Percentiles rank a stretch among this genome's conserved stretches.
These are phyloP conservation scores for Dryas drummondii DNA, from an alignment of 306 rosid genomes.

Conservation along the genomic window DNA sequence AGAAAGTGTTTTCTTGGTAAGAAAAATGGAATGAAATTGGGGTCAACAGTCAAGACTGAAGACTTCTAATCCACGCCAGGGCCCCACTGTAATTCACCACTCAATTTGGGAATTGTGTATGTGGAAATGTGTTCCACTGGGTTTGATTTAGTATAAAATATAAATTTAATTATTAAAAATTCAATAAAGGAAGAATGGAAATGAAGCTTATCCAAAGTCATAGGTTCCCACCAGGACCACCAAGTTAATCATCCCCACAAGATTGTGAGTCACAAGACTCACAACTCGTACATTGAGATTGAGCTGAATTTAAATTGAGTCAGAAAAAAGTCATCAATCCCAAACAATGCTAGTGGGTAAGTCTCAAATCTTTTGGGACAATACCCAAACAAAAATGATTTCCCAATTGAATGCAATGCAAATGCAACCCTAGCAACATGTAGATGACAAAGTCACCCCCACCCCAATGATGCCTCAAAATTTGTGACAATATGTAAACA, in stretches of 20 bases:
- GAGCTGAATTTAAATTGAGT: slow-evolving; percentile 7
- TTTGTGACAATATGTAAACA: not conserved
- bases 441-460: not conserved
- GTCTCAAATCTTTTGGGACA: not conserved
- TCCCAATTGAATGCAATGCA: slow-evolving; percentile 8
- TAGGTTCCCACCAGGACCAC: not conserved
- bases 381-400: not conserved
- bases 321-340: not conserved
- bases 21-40: not conserved
- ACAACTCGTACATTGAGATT: not conserved
- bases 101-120: slow-evolving; percentile 1
- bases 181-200: not conserved
- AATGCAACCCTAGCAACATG: not conserved
- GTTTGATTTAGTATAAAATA: not conserved
- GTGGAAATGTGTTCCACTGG: not conserved
- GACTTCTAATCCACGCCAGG: slow-evolving; percentile 13
- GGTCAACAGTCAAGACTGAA: not conserved
- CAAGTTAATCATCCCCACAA: not conserved
- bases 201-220: not conserved
- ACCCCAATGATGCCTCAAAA: slow-evolving; percentile 14
- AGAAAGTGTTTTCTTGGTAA: not conserved
- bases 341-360: not conserved
- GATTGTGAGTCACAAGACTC: slow-evolving; percentile 6
- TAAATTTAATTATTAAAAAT: not conserved
- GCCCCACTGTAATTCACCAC: not conserved